Evolutionary conservation across 2,329 filamentous ascomycete genomes (phyloP).

Genomic region (Blumeriella jaapii): DNA sequence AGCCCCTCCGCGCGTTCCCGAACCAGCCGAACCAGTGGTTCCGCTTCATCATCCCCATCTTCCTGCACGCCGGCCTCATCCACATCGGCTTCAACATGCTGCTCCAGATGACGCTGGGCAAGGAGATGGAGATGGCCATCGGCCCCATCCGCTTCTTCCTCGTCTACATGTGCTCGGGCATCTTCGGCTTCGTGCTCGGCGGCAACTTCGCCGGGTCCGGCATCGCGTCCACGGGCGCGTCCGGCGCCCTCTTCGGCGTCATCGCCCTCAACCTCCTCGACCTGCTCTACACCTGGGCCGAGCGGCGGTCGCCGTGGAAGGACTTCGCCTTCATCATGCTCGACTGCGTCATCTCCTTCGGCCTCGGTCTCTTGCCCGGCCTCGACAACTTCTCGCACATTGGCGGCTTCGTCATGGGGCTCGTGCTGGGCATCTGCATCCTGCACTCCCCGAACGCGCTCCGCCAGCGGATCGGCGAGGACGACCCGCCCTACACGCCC

Average conservation of each 20-base stretch:
- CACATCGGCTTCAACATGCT: constrained; percentile 96
- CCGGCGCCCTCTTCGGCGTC: constrained; percentile 82
- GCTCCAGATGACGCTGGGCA: constrained; percentile 77
- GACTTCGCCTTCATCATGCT: constrained; percentile 81
- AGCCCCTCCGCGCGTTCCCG: constrained; percentile 29
- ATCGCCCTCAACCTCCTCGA: constrained; percentile 82
- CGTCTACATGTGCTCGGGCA: constrained; percentile 83
- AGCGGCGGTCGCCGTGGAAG: constrained; percentile 63
- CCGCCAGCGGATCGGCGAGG: constrained; percentile 59
- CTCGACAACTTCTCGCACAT: constrained; percentile 98
- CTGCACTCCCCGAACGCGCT: constrained; percentile 79
- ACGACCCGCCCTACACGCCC: constrained; percentile 57
- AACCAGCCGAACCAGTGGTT: constrained; percentile 80
- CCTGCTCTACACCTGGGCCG: constrained; percentile 82
- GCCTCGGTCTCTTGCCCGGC: constrained; percentile 80
- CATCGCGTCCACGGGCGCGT: constrained; percentile 78
- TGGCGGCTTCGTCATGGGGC: constrained; percentile 85
- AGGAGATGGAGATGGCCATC: constrained; percentile 86
- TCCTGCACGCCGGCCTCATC: constrained; percentile 85
- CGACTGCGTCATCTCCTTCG: constrained; percentile 82
- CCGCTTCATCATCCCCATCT: constrained; percentile 91
- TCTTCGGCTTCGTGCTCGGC: constrained; percentile 91
- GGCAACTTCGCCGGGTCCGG: constrained; percentile 82
- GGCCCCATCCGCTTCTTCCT: constrained; percentile 79
- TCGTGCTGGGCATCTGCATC: constrained; percentile 76